Evolutionary conservation across 306 rosid species (phyloP).

Genomic region (Ochetophila trinervis): DNA sequence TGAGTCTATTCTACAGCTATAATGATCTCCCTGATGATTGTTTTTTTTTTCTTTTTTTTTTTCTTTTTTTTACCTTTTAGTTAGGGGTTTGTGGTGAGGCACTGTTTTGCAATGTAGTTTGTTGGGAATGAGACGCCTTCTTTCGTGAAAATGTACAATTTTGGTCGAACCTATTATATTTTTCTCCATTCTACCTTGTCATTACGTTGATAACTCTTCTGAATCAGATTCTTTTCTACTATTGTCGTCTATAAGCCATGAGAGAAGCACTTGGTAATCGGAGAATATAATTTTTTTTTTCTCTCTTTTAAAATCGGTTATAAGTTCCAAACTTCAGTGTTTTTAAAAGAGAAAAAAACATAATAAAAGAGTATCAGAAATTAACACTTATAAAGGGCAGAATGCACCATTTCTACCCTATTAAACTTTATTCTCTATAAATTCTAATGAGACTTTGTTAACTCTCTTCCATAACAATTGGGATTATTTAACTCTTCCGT

Average conservation of each 20-base stretch:
- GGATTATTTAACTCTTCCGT: too few species aligned
- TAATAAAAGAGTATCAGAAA: too few species aligned
- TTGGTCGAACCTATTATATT: neutral
- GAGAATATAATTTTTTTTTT: too few species aligned
- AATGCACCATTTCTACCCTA: too few species aligned
- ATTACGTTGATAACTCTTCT: neutral
- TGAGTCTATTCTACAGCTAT: slow-evolving; percentile 59
- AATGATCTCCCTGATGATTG: neutral
- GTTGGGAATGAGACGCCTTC: slow-evolving; percentile 16
- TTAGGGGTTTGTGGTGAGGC: slow-evolving; percentile 13
- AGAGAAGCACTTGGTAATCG: too few species aligned
- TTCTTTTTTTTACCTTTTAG: neutral
- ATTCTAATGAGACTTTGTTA: too few species aligned
- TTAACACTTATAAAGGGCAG: too few species aligned
- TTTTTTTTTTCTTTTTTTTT: neutral
- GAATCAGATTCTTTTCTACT: slow-evolving; percentile 9
- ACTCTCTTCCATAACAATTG: too few species aligned
- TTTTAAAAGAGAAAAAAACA: too few species aligned
- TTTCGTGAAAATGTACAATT: neutral
- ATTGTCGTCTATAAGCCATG: slow-evolving; percentile 9
- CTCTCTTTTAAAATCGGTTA: too few species aligned
- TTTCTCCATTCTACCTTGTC: neutral
- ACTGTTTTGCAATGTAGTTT: slow-evolving; percentile 14
- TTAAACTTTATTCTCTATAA: too few species aligned
- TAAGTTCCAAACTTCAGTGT: too few species aligned